Evolutionary conservation across 306 rosid species (phyloP).

Genomic region (Castanea mollissima): DNA sequence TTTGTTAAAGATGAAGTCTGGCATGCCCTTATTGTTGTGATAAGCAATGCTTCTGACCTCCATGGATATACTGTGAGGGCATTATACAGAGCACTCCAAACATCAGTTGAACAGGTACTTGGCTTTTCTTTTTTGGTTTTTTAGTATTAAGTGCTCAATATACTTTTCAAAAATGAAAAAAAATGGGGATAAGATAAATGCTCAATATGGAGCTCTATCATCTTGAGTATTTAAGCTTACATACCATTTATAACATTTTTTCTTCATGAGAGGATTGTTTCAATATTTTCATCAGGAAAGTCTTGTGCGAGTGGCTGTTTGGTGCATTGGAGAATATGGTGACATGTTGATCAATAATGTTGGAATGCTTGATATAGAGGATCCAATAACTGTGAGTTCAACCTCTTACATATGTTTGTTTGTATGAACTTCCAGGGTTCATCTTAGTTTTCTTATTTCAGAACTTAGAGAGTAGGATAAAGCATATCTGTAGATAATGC

Average conservation of each 20-base stretch:
- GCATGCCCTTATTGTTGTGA: slow-evolving; percentile 81
- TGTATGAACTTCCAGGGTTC: slow-evolving; percentile 8
- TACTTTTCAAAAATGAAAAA: neutral
- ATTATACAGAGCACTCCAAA: slow-evolving; percentile 79
- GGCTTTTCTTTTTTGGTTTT: slow-evolving; percentile 14
- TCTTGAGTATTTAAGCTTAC: slow-evolving; percentile 7
- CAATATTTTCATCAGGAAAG: slow-evolving; percentile 64
- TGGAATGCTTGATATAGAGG: slow-evolving; percentile 88
- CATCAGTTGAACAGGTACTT: slow-evolving; percentile 78
- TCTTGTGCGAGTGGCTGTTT: slow-evolving; percentile 95
- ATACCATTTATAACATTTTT: neutral
- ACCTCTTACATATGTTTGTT: slow-evolving; percentile 11
- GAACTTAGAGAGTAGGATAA: neutral
- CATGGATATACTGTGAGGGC: slow-evolving; percentile 93
- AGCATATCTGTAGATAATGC: neutral
- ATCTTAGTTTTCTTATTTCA: neutral
- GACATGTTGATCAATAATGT: slow-evolving; percentile 80
- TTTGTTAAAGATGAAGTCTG: slow-evolving; percentile 96
- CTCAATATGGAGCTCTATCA: slow-evolving; percentile 14
- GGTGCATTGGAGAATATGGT: slow-evolving; percentile 99
- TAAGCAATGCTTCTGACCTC: slow-evolving; percentile 94
- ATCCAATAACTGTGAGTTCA: slow-evolving; percentile 77
- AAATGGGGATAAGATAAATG: slow-evolving; percentile 13
- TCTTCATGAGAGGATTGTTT: neutral
- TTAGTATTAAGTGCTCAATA: neutral